Evolutionary conservation across 2,329 filamentous ascomycete species (phyloP), one percentile per base, ranked within the genome.

Genomic region (Diplodia intermedia): DNA sequence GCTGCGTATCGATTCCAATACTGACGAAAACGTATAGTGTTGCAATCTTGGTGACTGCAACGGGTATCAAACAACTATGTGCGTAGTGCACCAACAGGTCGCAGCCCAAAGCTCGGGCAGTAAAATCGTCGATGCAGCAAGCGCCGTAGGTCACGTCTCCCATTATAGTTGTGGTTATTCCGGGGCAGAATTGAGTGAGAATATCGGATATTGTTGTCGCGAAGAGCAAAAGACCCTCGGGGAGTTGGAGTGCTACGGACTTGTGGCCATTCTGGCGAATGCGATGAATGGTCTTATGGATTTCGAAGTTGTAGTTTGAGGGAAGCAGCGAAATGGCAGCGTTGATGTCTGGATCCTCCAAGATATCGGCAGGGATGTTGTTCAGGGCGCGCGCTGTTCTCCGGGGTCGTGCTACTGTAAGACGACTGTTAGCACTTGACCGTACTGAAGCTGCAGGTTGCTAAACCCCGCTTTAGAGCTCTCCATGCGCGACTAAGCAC

Each of bases 51-150:
- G 95, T 99, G 15, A 98, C 92, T 72, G 97, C 94, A 12, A 98
- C 93, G 0, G 95, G 95, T 72, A 99, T 97, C 70, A 99, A 85
- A 74, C 95, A 99, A 77, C 92, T 96, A 81, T 99, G 95, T 1
- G 95, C 95, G 77, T 99, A 99, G 81, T 99, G 95, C 1, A 99
- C 92, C 11, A 99, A 85, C 7, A 99, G 83, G 74, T 99, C 95
- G 78, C 95, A 99, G 1, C 93, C 95, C 26, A 99, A 86, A 0
- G 96, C 95, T 54, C 94, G 86, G 1, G 95, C 96, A 0, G 95
- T 99, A 81, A 96, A 99, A 81, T 99, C 95, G 78, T 99, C 95
- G 74, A 99, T 97, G 77, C 95, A 99, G 83, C 95, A 99, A 26
- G 95, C 95, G 71, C 95, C 95, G 78, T 99, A 99, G 0, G 95